These are phyloP conservation scores for Pharnaceum exiguum DNA, from an alignment of 148 eudicot species.

Conservation along the genomic window DNA sequence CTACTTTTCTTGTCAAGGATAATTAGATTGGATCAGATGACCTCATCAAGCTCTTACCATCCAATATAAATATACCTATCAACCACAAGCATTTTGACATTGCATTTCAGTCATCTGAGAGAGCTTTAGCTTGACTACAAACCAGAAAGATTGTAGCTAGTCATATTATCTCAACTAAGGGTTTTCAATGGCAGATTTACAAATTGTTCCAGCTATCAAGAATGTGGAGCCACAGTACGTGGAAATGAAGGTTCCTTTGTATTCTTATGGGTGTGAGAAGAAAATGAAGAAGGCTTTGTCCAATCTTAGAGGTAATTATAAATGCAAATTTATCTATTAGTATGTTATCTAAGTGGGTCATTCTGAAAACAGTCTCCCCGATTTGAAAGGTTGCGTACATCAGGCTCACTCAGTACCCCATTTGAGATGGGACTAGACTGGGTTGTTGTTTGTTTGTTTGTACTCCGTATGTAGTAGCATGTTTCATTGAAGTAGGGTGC, in stretches of 20 bases:
- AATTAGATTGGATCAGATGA: slow-evolving; percentile 14
- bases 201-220: slow-evolving; percentile 60
- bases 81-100: slow-evolving; percentile 8
- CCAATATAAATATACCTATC: slow-evolving; percentile 11
- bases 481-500: too few species aligned
- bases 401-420: too few species aligned
- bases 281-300: slow-evolving; percentile 77
- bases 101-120: not conserved
- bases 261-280: slow-evolving; percentile 85
- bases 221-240: slow-evolving; percentile 83
- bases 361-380: not conserved
- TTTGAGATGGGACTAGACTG: too few species aligned
- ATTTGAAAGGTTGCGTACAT: too few species aligned
- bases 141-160: too few species aligned
- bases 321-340: not conserved
- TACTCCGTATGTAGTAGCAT: too few species aligned
- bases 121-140: not conserved
- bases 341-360: not conserved
- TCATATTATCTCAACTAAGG: not conserved
- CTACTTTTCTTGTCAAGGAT: not conserved
- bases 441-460: too few species aligned
- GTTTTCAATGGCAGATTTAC: slow-evolving; percentile 40
- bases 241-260: slow-evolving; percentile 92
- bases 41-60: not conserved
- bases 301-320: slow-evolving; percentile 54